Evolutionary conservation across 805 yeast genomes (phyloP).

Genomic region (Candida coquimbonensis): DNA sequence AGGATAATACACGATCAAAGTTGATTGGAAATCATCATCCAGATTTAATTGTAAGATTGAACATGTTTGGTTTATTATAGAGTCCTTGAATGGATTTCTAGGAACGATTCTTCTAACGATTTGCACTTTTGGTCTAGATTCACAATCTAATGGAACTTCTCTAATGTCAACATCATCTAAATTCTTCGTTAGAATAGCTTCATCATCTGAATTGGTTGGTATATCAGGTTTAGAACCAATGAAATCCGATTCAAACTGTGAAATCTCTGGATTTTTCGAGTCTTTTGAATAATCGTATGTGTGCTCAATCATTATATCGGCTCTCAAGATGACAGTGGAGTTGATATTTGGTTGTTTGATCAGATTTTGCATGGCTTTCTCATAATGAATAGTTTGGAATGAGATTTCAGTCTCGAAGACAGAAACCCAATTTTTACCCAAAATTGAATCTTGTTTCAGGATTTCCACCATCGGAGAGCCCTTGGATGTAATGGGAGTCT

Average conservation of each 20-base stretch:
- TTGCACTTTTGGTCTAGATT: slow-evolving; percentile 35
- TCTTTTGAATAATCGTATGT: slow-evolving; percentile 29
- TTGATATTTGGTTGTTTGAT: slow-evolving; percentile 83
- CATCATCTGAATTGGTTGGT: slow-evolving; percentile 17
- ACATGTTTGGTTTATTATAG: slow-evolving; percentile 81
- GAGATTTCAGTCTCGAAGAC: slow-evolving; percentile 42
- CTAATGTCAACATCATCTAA: slow-evolving; percentile 37
- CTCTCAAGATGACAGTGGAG: slow-evolving; percentile 84
- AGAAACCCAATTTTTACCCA: slow-evolving; percentile 62
- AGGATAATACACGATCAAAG: slow-evolving; percentile 69
- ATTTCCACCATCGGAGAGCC: slow-evolving; percentile 29
- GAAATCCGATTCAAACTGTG: slow-evolving; percentile 18
- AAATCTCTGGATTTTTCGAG: slow-evolving; percentile 16
- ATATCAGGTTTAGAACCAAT: slow-evolving; percentile 28
- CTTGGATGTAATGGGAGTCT: slow-evolving; percentile 9
- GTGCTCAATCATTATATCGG: slow-evolving; percentile 63
- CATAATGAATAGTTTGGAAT: slow-evolving; percentile 52
- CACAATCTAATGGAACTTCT: slow-evolving; percentile 20
- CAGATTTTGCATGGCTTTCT: slow-evolving; percentile 69
- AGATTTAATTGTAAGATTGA: slow-evolving; percentile 33
- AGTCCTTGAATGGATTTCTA: slow-evolving; percentile 81
- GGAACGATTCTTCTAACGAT: slow-evolving; percentile 86
- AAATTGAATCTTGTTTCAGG: slow-evolving; percentile 30
- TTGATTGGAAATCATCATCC: slow-evolving; percentile 27
- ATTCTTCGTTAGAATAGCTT: slow-evolving; percentile 23